Conservation (phyloP, 306 rosid species). For the Ochetophila trinervis region DNA sequence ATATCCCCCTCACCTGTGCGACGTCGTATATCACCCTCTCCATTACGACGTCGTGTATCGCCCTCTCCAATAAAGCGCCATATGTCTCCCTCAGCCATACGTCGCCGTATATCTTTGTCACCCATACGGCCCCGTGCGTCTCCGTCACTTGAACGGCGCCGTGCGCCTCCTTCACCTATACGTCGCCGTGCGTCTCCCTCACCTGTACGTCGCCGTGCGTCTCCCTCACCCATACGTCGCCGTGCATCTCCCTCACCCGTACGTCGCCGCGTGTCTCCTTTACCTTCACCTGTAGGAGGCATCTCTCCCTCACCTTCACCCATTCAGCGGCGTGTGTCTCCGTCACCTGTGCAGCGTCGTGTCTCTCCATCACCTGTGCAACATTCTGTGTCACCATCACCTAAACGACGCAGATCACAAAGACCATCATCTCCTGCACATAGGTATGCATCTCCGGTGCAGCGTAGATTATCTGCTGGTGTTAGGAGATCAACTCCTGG, state of each 20-base stretch:
- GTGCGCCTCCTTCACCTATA: slow-evolving; percentile 31
- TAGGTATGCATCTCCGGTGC: slow-evolving; percentile 45
- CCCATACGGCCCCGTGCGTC: slow-evolving; percentile 36
- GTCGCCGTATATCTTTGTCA: slow-evolving; percentile 52
- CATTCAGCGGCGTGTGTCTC: slow-evolving; percentile 8
- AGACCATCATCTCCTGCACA: slow-evolving; percentile 41
- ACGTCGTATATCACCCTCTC: slow-evolving; percentile 15
- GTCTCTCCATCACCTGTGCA: slow-evolving; percentile 18
- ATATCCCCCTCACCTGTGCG: slow-evolving; percentile 44
- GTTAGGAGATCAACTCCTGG: slow-evolving; percentile 35
- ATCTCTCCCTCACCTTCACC: slow-evolving; percentile 28
- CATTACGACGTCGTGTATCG: slow-evolving; percentile 32
- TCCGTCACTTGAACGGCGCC: slow-evolving; percentile 34
- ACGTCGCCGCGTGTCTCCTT: slow-evolving; percentile 22
- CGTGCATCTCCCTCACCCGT: slow-evolving; percentile 42
- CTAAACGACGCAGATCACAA: slow-evolving; percentile 29
- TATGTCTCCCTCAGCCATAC: slow-evolving; percentile 49
- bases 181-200: slow-evolving; percentile 42
- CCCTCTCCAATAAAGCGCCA: slow-evolving; percentile 37
- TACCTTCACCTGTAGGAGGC: slow-evolving; percentile 13
- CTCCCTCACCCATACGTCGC: slow-evolving; percentile 44
- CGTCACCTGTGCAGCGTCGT: slow-evolving; percentile 15
- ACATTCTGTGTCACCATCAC: slow-evolving; percentile 37
- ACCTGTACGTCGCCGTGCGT: slow-evolving; percentile 29
- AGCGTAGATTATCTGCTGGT: slow-evolving; percentile 37